Percentiles rank a stretch among this genome's conserved stretches.
Evolutionary conservation across 2,329 filamentous ascomycete genomes (phyloP).

Genomic region (Aspergillus candidus): DNA sequence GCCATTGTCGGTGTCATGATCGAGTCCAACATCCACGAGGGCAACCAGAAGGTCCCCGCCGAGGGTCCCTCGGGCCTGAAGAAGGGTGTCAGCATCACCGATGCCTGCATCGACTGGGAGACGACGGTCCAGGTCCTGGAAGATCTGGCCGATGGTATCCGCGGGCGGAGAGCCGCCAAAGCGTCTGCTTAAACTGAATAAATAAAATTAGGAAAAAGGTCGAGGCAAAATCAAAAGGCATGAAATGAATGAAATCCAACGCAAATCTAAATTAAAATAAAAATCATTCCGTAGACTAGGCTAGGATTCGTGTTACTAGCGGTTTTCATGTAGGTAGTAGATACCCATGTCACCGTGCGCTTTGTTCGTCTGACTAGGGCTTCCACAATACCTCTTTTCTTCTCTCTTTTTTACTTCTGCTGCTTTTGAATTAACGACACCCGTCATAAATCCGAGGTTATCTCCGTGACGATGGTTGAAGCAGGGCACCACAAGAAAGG

Average conservation of each 20-base stretch:
- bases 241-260: too few species aligned
- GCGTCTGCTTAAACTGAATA: constrained; percentile 25
- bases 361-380: too few species aligned
- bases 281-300: too few species aligned
- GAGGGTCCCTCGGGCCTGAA: constrained; percentile 73
- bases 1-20: constrained; percentile 97
- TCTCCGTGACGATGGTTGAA: neutral
- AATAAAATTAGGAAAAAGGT: neutral
- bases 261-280: too few species aligned
- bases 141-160: constrained; percentile 76
- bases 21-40: constrained; percentile 93
- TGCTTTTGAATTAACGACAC: too few species aligned
- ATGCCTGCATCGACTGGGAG: constrained; percentile 95
- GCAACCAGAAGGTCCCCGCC: constrained; percentile 77
- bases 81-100: constrained; percentile 90
- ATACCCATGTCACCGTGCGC: too few species aligned
- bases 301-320: too few species aligned
- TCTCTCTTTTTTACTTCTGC: neutral
- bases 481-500: too few species aligned
- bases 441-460: too few species aligned
- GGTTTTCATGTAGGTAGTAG: too few species aligned
- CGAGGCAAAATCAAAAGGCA: too few species aligned
- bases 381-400: too few species aligned
- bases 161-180: constrained; percentile 57
- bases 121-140: constrained; percentile 74